Evolutionary conservation across 1,139 yeast genomes (phyloP), one percentile per base, ranked within the genome.

Genomic region (Williopsis jadinii): DNA sequence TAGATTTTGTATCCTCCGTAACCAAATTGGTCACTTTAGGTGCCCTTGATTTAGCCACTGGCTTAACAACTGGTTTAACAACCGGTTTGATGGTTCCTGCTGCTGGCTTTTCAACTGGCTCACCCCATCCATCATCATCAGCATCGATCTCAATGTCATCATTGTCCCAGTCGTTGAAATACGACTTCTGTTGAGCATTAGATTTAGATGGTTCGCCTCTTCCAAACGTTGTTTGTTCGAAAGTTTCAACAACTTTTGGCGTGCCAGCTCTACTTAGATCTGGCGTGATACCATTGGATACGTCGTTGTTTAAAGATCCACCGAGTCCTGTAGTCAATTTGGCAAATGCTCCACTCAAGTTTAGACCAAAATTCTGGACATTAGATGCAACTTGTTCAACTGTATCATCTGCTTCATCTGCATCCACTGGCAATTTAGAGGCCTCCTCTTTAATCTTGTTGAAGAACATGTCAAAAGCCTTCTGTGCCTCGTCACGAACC

Each of bases 401-500:
- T 12, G 53, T 45, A 11, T 36, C 37, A 36, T 46, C 48, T 36
- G 47, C 46, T 46, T 68, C 73, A 30, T 67, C 73, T 32, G 72
- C 73, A 11, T 63, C 71, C 10, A 62, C 61, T 1, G 84, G 79
- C 43, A 84, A 61, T 3, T 67, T 60, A 1, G 68, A 62, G 0
- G 94, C 84, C 49, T 82, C 86, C 26, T 62, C 61, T 48, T 79
- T 81, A 33, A 87, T 82, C 44, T 80, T 76, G 13, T 68, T 67
- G 58, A 87, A 71, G 55, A 83, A 85, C 30, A 73, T 49, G 32
- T 79, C 77, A 55, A 88, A 80, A 0, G 87, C 71, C 39, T 70
- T 63, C 49, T 76, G 77, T 0, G 97, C 95, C 54, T 83, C 86
- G 1, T 61, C 61, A 42, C 97, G 69, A 1, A 90, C 92, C 41